Evolutionary conservation across 768 basidiomycete genomes (phyloP).

Genomic region (Coprinopsis sp.): DNA sequence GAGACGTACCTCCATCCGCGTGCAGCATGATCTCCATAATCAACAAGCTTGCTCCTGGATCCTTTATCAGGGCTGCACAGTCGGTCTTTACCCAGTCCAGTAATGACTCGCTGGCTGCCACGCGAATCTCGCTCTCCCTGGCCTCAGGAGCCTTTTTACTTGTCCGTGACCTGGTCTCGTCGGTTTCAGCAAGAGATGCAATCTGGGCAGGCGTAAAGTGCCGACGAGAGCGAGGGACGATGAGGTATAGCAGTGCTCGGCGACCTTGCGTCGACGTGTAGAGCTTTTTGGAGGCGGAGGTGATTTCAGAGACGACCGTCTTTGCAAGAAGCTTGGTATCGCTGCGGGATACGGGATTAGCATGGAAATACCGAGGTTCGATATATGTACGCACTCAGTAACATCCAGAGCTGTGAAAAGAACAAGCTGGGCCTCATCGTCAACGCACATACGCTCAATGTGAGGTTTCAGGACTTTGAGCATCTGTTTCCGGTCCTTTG

Average conservation of each 20-base stretch:
- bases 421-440: conserved; percentile 87
- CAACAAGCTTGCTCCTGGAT: conserved; percentile 66
- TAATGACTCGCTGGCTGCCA: conserved; percentile 68
- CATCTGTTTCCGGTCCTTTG: conserved; percentile 94
- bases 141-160: conserved; percentile 75
- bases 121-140: conserved; percentile 66
- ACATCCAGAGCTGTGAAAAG: conserved; percentile 88
- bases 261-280: conserved; percentile 69
- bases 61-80: too few relatives aligned
- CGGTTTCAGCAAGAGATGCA: conserved; percentile 66
- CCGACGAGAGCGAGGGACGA: conserved; percentile 76
- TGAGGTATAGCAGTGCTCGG: conserved; percentile 74
- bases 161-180: conserved; percentile 59
- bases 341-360: conserved; percentile 32
- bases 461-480: conserved; percentile 88
- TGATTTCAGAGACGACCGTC: conserved; percentile 69
- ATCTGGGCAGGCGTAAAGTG: conserved; percentile 88
- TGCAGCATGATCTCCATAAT: conserved; percentile 80
- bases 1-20: conserved; percentile 70
- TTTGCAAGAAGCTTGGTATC: conserved; percentile 90
- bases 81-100: conserved; percentile 69
- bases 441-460: conserved; percentile 79
- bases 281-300: conserved; percentile 50
- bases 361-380: neutral
- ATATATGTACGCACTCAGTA: conserved; percentile 60